Conservation (phyloP, 768 basidiomycete species). For the Boletus sp. region DNA sequence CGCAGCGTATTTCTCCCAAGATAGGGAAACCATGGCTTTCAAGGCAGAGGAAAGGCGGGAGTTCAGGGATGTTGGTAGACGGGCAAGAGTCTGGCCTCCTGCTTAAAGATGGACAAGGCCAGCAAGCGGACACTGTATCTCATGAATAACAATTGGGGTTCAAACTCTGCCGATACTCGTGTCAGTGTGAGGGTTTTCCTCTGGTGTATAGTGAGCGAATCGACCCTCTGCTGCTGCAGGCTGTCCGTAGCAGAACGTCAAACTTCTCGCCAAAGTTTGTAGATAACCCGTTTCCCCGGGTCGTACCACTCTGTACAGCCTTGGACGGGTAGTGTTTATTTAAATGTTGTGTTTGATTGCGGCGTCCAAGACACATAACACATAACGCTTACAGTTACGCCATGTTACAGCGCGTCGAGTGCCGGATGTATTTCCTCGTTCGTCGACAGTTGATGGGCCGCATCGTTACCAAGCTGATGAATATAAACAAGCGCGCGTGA, state of each 20-base stretch:
- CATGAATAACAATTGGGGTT: not conserved
- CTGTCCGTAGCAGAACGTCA: not conserved
- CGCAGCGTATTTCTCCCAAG: not conserved
- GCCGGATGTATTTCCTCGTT: conserved; percentile 1
- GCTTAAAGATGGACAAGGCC: conserved; percentile 26
- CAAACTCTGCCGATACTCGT: not conserved
- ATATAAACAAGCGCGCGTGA: not conserved
- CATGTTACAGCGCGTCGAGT: not conserved
- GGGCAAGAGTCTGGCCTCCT: conserved; percentile 13
- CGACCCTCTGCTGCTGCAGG: not conserved
- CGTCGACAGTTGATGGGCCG: not conserved
- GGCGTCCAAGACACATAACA: not conserved
- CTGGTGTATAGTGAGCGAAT: not conserved
- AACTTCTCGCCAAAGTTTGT: not conserved
- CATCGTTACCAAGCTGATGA: not conserved
- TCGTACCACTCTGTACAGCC: too few species aligned
- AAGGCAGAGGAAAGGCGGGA: not conserved
- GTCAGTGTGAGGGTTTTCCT: not conserved
- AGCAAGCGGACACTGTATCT: not conserved
- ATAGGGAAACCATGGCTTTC: not conserved
- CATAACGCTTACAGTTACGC: not conserved
- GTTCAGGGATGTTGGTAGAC: not conserved
- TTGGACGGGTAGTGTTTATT: too few species aligned
- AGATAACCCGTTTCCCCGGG: not conserved
- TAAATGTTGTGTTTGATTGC: not conserved